Percentiles rank a stretch among this genome's conserved stretches.
Conservation (phyloP, 2,329 filamentous ascomycete genomes). For the Penicillium fuscoglaucum region DNA sequence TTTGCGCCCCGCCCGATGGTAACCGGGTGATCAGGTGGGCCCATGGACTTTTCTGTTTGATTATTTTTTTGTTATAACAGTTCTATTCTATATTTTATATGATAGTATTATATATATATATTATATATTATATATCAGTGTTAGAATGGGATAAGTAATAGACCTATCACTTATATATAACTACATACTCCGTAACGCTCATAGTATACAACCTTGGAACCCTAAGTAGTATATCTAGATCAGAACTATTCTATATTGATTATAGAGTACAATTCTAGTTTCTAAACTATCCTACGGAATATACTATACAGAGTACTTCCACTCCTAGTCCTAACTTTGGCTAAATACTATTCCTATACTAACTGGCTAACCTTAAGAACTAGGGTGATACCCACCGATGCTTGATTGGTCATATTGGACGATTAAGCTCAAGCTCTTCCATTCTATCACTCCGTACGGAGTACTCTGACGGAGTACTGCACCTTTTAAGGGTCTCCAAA, state of each 20-base stretch:
- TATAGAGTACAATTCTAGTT: too few relatives aligned
- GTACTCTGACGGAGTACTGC: not conserved
- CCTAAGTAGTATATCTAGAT: too few relatives aligned
- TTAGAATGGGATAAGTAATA: not conserved
- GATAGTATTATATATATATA: not conserved
- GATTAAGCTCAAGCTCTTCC: conserved; percentile 1
- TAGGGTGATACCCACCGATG: not conserved
- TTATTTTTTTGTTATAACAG: too few relatives aligned
- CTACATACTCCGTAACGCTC: too few relatives aligned
- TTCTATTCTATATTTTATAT: too few relatives aligned
- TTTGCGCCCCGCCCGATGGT: conserved; percentile 25
- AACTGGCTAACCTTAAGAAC: not conserved
- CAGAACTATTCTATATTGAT: too few relatives aligned
- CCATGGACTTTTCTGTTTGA: too few relatives aligned
- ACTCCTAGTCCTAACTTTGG: too few relatives aligned
- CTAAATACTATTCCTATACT: not conserved
- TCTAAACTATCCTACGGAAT: too few relatives aligned
- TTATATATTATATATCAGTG: not conserved
- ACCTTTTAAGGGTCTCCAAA: not conserved
- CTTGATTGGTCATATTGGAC: not conserved
- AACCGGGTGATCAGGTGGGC: conserved; percentile 13
- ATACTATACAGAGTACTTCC: too few relatives aligned
- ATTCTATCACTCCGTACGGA: not conserved
- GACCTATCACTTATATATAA: too few relatives aligned
- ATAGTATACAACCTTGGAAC: too few relatives aligned